Conservation (phyloP, 164 flowering plant species). For the Nelumbo lutea region DNA sequence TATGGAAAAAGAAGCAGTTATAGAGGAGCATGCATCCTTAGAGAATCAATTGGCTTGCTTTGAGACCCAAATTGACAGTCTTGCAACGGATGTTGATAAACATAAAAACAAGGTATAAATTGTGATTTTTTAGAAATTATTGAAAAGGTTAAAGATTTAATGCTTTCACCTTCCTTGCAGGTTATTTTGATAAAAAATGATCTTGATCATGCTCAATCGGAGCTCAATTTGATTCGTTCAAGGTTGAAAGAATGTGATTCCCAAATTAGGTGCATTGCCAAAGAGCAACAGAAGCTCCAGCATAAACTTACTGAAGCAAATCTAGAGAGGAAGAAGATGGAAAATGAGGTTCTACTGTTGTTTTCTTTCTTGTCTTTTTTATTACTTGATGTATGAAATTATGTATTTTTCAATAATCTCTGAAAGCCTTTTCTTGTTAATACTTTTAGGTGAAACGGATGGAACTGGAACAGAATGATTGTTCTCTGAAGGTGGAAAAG, state of each 20-base stretch:
- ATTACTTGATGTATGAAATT: neutral
- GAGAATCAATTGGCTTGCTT: constrained; percentile 59
- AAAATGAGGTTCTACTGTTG: constrained; percentile 69
- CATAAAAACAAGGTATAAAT: constrained; percentile 50
- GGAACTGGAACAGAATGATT: constrained; percentile 92
- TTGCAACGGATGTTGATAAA: constrained; percentile 53
- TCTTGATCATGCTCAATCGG: constrained; percentile 57
- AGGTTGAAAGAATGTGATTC: constrained; percentile 93
- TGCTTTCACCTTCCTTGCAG: constrained; percentile 28
- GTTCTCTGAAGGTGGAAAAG: constrained; percentile 79
- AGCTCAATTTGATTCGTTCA: constrained; percentile 47
- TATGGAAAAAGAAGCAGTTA: constrained; percentile 90
- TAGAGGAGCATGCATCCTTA: constrained; percentile 54
- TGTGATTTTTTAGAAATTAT: neutral
- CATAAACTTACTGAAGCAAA: constrained; percentile 59
- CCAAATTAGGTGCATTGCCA: constrained; percentile 58
- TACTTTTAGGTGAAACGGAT: constrained; percentile 66
- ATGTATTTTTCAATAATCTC: neutral
- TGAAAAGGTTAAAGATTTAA: neutral
- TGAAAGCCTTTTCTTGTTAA: neutral
- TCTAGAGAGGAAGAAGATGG: constrained; percentile 83
- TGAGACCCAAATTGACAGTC: constrained; percentile 44
- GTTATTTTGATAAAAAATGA: constrained; percentile 42
- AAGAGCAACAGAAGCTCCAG: constrained; percentile 80
- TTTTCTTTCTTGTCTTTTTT: neutral